phyloP scores from a whole-genome alignment of 2,329 filamentous ascomycete genomes.

The Capronia coronata region DNA sequence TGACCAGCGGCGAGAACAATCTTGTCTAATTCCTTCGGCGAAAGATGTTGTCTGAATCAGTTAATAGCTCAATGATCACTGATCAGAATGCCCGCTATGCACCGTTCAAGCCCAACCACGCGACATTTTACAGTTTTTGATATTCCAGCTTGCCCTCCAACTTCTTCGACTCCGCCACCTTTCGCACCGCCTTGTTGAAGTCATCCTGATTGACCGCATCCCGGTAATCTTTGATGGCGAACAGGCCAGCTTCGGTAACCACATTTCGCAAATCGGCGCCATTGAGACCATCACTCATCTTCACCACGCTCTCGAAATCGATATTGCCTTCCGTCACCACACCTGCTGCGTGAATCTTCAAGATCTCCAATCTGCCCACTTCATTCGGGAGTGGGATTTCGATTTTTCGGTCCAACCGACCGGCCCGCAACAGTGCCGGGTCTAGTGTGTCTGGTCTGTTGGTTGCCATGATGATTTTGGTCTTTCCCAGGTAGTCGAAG shows the following conservation, averaged over 20 bases:
- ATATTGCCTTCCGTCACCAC: conserved; percentile 90
- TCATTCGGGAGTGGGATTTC: conserved; percentile 97
- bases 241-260: conserved; percentile 92
- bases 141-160: conserved; percentile 97
- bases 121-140: conserved; percentile 67
- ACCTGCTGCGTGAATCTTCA: conserved; percentile 90
- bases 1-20: no score
- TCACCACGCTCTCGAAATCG: conserved; percentile 97
- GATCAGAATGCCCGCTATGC: conserved; percentile 8
- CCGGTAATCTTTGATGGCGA: conserved; percentile 96
- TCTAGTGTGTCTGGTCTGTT: conserved; percentile 96
- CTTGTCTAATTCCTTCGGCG: no score
- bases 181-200: conserved; percentile 98
- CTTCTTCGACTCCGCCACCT: conserved; percentile 97
- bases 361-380: conserved; percentile 88
- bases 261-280: conserved; percentile 96
- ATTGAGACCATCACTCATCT: conserved; percentile 98
- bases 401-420: conserved; percentile 92
- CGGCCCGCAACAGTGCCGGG: conserved; percentile 83
- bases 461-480: conserved; percentile 99
- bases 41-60: no score
- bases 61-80: not conserved
- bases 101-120: not conserved
- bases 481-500: conserved; percentile 98
- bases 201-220: conserved; percentile 97